Conservation (phyloP, 768 basidiomycete species). For the Mycena albidolilacea region DNA sequence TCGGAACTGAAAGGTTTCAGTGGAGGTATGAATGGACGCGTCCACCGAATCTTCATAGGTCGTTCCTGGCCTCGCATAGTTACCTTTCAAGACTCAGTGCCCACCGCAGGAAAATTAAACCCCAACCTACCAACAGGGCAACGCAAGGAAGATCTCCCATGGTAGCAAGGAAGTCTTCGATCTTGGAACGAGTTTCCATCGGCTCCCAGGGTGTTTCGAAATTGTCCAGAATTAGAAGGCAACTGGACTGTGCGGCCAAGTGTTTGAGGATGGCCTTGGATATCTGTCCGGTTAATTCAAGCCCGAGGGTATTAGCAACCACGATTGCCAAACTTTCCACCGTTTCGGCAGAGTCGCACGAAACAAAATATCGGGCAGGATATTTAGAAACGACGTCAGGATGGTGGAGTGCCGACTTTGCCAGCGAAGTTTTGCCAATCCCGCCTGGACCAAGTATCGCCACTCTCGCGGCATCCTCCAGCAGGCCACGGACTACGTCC, state of each 20-base stretch:
- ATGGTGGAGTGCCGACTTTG: slow-evolving; percentile 6
- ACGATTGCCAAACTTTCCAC: slow-evolving; percentile 2
- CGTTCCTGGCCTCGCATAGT: slow-evolving; percentile 26
- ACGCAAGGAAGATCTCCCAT: slow-evolving; percentile 1
- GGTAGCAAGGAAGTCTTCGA: slow-evolving; percentile 16
- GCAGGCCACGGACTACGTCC: neutral
- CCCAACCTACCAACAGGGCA: slow-evolving; percentile 8
- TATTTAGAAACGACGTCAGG: slow-evolving; percentile 12
- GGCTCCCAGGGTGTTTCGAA: slow-evolving; percentile 18
- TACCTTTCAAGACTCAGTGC: neutral
- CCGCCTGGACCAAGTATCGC: slow-evolving; percentile 15
- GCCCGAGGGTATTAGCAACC: neutral
- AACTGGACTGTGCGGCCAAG: neutral
- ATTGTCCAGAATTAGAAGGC: slow-evolving; percentile 16
- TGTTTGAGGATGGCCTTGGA: neutral
- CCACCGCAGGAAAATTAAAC: neutral
- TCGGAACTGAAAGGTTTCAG: slow-evolving; percentile 5
- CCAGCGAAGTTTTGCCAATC: slow-evolving; percentile 17
- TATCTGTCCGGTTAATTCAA: neutral
- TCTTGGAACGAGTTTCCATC: neutral
- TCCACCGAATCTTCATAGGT: slow-evolving; percentile 16
- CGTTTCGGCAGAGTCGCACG: slow-evolving; percentile 10
- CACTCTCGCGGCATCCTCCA: slow-evolving; percentile 1
- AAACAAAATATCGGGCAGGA: slow-evolving; percentile 12
- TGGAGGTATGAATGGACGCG: slow-evolving; percentile 13